phyloP scores from a whole-genome alignment of 1,284 basidiomycete genomes.

The Ustilago cynodontis region DNA sequence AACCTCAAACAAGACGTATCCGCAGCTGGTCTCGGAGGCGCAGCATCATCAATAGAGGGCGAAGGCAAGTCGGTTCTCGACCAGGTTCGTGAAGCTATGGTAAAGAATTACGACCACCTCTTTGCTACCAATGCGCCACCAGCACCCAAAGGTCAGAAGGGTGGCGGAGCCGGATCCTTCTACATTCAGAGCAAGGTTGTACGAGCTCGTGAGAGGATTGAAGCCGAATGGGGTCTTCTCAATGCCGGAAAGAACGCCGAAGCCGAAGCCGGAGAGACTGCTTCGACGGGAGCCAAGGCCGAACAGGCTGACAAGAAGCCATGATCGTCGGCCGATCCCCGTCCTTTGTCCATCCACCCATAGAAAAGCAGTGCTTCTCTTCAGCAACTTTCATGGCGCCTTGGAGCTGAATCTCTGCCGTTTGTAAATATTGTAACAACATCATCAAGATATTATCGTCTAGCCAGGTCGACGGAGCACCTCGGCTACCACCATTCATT shows the following conservation, averaged over 20 bases:
- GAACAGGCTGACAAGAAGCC: constrained; percentile 27
- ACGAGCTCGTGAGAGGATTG: constrained; percentile 91
- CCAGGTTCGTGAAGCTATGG: constrained; percentile 51
- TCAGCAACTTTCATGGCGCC: neutral
- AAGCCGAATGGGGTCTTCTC: constrained; percentile 77
- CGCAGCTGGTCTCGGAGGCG: constrained; percentile 25
- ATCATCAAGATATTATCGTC: constrained; percentile 11
- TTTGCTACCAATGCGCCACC: constrained; percentile 84
- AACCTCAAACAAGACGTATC: constrained; percentile 81
- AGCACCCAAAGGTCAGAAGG: constrained; percentile 66
- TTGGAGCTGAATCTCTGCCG: neutral
- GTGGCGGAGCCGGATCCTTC: constrained; percentile 67
- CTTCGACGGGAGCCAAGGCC: constrained; percentile 19
- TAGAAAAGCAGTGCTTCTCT: constrained; percentile 2
- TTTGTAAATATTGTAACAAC: constrained; percentile 40
- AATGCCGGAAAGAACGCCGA: constrained; percentile 38
- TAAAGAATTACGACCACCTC: constrained; percentile 86
- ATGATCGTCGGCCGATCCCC: constrained; percentile 7
- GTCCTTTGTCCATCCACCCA: neutral
- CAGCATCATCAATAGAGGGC: constrained; percentile 24
- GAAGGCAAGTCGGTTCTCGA: constrained; percentile 51
- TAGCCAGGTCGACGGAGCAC: neutral
- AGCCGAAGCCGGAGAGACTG: constrained; percentile 19
- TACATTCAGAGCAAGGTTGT: constrained; percentile 98
- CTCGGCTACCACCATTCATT: constrained; percentile 24